These are phyloP conservation scores for Fusarium sp. DNA, from an alignment of 2,329 filamentous ascomycete species.

Conservation along the genomic window DNA sequence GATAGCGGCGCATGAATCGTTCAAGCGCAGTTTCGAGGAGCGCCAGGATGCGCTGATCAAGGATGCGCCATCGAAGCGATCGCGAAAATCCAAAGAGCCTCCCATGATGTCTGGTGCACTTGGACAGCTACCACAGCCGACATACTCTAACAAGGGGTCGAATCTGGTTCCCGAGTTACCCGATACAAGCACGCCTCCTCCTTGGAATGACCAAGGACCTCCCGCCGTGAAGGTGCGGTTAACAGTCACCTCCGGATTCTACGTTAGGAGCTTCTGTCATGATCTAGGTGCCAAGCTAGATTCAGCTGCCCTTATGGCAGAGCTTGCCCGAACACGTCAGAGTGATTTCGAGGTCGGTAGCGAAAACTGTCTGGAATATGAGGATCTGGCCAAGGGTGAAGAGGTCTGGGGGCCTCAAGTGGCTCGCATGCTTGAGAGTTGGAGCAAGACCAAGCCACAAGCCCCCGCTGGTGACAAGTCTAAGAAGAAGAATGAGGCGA, in stretches of 20 bases:
- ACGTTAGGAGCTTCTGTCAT: constrained; percentile 93
- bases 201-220: constrained; percentile 72
- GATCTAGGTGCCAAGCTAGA: constrained; percentile 87
- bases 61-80: constrained; percentile 58
- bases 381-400: constrained; percentile 81
- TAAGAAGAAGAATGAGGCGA: constrained; percentile 37
- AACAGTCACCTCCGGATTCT: constrained; percentile 96
- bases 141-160: constrained; percentile 58
- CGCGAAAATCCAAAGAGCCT: constrained; percentile 48
- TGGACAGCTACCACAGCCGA: constrained; percentile 62
- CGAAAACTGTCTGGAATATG: constrained; percentile 80
- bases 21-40: constrained; percentile 70
- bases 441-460: constrained; percentile 52
- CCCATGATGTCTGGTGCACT: constrained; percentile 70
- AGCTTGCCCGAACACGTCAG: constrained; percentile 84
- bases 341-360: constrained; percentile 79
- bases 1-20: constrained; percentile 66
- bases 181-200: constrained; percentile 62
- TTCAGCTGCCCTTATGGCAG: constrained; percentile 88
- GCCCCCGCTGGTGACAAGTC: constrained; percentile 40
- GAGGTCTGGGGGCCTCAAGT: constrained; percentile 86
- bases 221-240: constrained; percentile 87
- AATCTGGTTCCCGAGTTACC: constrained; percentile 66
- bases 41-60: constrained; percentile 68
- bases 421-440: constrained; percentile 58